Evolutionary conservation across 192 early-diverging fungal genomes (phyloP).

Genomic region (Lobosporangium transversale): DNA sequence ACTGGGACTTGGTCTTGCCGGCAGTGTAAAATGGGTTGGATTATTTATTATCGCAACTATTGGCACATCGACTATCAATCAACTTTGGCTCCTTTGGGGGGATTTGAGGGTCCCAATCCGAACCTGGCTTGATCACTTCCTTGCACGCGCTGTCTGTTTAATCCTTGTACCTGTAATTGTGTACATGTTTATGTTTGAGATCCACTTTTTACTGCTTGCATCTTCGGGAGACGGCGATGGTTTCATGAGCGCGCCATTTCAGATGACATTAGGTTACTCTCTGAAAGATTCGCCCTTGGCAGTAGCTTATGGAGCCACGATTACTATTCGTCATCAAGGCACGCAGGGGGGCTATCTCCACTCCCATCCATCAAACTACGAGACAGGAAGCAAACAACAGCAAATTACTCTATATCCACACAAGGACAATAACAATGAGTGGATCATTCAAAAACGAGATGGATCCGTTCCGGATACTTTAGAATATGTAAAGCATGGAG

Average conservation of each 20-base stretch:
- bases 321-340: conserved; percentile 73
- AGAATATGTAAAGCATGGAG: conserved; percentile 72
- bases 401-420: conserved; percentile 59
- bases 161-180: conserved; percentile 82
- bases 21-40: conserved; percentile 95
- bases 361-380: conserved; percentile 73
- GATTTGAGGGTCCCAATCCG: conserved; percentile 66
- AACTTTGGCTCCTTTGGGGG: conserved; percentile 89
- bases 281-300: conserved; percentile 63
- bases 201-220: conserved; percentile 87
- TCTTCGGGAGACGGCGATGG: conserved; percentile 86
- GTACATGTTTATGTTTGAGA: conserved; percentile 87
- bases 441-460: conserved; percentile 62
- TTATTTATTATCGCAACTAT: conserved; percentile 88
- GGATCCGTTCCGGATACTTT: conserved; percentile 29
- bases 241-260: conserved; percentile 92
- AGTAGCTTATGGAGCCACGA: conserved; percentile 68
- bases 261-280: conserved; percentile 81
- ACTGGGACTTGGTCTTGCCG: conserved; percentile 74
- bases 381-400: conserved; percentile 80
- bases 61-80: conserved; percentile 84
- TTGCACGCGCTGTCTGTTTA: conserved; percentile 84
- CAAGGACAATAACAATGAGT: conserved; percentile 91
- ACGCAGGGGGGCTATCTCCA: conserved; percentile 84
- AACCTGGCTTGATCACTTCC: conserved; percentile 73